These are phyloP conservation scores for Sporothrix globosa DNA, from an alignment of 2,329 filamentous ascomycete genomes.

Conservation along the genomic window DNA sequence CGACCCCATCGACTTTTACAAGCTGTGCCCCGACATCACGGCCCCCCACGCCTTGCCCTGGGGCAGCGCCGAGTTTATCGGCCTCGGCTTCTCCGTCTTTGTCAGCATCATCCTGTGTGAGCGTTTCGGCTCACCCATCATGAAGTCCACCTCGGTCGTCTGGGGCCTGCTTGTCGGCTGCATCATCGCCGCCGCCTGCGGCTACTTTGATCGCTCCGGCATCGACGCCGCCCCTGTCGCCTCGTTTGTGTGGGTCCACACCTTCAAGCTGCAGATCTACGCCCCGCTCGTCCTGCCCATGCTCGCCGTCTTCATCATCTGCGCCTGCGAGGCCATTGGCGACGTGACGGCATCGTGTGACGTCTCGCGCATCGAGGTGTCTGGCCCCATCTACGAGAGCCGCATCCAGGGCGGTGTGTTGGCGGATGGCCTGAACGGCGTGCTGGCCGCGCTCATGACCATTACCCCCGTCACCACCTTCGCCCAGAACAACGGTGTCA, in stretches of 20 bases:
- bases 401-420: slow-evolving; percentile 79
- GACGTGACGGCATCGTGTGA: slow-evolving; percentile 82
- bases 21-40: slow-evolving; percentile 65
- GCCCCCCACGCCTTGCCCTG: slow-evolving; percentile 75
- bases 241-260: slow-evolving; percentile 79
- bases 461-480: slow-evolving; percentile 81
- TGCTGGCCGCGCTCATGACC: slow-evolving; percentile 75
- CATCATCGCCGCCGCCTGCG: slow-evolving; percentile 75
- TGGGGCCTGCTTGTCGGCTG: slow-evolving; percentile 75
- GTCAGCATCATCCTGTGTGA: slow-evolving; percentile 78
- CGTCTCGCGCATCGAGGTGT: slow-evolving; percentile 74
- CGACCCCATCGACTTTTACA: slow-evolving; percentile 58
- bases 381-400: slow-evolving; percentile 71
- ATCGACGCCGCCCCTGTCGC: slow-evolving; percentile 72
- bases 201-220: slow-evolving; percentile 74
- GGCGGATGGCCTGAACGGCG: slow-evolving; percentile 75
- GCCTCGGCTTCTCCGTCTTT: slow-evolving; percentile 79
- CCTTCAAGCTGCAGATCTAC: slow-evolving; percentile 72
- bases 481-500: slow-evolving; percentile 84
- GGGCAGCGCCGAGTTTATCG: slow-evolving; percentile 78
- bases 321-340: slow-evolving; percentile 78
- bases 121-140: slow-evolving; percentile 78
- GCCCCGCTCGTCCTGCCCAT: slow-evolving; percentile 73
- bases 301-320: slow-evolving; percentile 70
- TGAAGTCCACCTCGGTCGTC: slow-evolving; percentile 79